A percentile compares a stretch with the other conserved stretches of the same genome.
Conservation (phyloP, 352 stramenopile species). For the Phytophthora brassicae region DNA sequence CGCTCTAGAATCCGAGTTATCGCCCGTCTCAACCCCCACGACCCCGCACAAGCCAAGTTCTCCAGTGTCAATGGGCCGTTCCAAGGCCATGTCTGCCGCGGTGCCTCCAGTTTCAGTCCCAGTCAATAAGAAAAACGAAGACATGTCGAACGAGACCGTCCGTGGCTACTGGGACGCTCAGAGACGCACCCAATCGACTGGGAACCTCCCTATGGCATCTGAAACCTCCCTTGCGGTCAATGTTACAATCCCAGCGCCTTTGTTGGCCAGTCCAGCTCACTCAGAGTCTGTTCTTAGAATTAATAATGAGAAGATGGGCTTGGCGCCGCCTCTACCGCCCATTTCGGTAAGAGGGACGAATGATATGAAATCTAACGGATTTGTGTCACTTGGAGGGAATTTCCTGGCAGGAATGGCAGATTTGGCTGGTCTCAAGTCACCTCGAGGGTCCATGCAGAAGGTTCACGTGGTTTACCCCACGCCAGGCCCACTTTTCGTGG, state of each 20-base stretch:
- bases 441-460: conserved; percentile 19
- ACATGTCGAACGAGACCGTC: not conserved
- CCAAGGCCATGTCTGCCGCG: conserved; percentile 23
- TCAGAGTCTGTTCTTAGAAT: conserved; percentile 32
- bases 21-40: conserved; percentile 2
- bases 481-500: conserved; percentile 59
- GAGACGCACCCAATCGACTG: conserved; percentile 59
- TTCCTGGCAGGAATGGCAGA: conserved; percentile 48
- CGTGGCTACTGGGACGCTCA: conserved; percentile 21
- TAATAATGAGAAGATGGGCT: conserved; percentile 7
- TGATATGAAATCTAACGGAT: conserved; percentile 25
- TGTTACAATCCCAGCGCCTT: conserved; percentile 7
- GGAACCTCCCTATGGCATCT: conserved; percentile 31
- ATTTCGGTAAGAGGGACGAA: conserved; percentile 32
- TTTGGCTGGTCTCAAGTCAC: conserved; percentile 30
- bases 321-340: conserved; percentile 9
- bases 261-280: conserved; percentile 22
- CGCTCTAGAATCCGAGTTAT: conserved; percentile 31
- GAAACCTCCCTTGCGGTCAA: not conserved
- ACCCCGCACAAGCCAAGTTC: conserved; percentile 3
- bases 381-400: conserved; percentile 47
- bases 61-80: conserved; percentile 11
- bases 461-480: conserved; percentile 57
- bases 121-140: conserved; percentile 11
- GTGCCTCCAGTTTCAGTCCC: not conserved